Evolutionary conservation across 495 filamentous ascomycete genomes (phyloP).

Genomic region (Penicillium angulare): DNA sequence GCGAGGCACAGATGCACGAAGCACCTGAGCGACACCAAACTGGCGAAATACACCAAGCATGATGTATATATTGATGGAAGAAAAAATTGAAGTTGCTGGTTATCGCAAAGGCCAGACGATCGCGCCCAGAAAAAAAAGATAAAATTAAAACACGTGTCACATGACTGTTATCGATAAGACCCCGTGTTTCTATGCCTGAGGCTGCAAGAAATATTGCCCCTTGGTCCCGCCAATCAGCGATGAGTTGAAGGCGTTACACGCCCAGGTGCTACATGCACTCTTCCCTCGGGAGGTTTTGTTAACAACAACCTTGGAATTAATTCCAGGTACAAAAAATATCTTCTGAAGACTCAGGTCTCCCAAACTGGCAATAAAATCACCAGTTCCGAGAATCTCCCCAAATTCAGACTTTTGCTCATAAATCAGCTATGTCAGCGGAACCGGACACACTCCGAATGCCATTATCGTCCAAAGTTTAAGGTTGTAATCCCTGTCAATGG

Average conservation of each 20-base stretch:
- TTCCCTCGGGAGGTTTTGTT: too few relatives aligned
- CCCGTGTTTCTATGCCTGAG: slow-evolving; percentile 1
- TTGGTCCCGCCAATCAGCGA: too few relatives aligned
- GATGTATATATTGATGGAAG: slow-evolving; percentile 11
- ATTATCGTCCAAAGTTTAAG: not conserved
- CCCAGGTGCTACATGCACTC: too few relatives aligned
- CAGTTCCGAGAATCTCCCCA: too few relatives aligned
- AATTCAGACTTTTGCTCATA: too few relatives aligned
- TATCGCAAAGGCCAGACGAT: not conserved
- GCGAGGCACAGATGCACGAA: slow-evolving; percentile 37
- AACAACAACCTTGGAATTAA: too few relatives aligned
- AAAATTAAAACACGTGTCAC: slow-evolving; percentile 22
- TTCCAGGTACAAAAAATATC: too few relatives aligned
- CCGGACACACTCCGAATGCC: not conserved
- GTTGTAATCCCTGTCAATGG: not conserved
- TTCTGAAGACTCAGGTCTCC: too few relatives aligned
- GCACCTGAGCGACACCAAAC: slow-evolving; percentile 35
- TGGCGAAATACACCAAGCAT: slow-evolving; percentile 47
- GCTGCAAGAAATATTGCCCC: too few relatives aligned
- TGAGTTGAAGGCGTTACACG: too few relatives aligned
- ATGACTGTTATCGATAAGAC: slow-evolving; percentile 26
- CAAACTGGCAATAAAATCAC: too few relatives aligned
- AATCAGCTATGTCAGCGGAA: too few relatives aligned
- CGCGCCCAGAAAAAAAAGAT: slow-evolving; percentile 12
- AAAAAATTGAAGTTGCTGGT: slow-evolving; percentile 1